Percentiles rank a stretch among this genome's conserved stretches.
phyloP scores from a whole-genome alignment of 2,329 filamentous ascomycete species.

The Fusarium falciforme region DNA sequence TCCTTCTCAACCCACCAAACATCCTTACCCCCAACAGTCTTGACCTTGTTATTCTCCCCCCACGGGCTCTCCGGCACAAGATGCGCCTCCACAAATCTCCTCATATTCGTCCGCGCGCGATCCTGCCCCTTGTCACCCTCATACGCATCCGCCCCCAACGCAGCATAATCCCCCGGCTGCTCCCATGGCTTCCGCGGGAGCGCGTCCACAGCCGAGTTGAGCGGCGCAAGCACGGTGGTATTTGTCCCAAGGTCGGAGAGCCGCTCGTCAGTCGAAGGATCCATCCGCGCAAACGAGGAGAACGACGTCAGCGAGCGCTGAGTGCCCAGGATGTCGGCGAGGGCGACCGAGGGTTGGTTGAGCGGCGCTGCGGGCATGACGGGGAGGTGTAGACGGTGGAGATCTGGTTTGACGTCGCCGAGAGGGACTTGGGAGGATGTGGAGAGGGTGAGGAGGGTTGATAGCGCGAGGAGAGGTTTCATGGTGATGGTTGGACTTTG shows the following conservation, averaged over 20 bases:
- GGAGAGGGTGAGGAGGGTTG: slow-evolving; percentile 27
- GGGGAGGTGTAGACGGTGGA: slow-evolving; percentile 38
- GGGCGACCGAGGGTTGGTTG: slow-evolving; percentile 67
- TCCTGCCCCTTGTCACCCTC: slow-evolving; percentile 79
- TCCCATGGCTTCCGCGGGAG: slow-evolving; percentile 91
- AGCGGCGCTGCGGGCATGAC: slow-evolving; percentile 44
- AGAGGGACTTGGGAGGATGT: slow-evolving; percentile 23
- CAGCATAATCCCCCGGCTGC: slow-evolving; percentile 76
- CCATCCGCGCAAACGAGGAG: slow-evolving; percentile 81
- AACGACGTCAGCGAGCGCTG: slow-evolving; percentile 86
- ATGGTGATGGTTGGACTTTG: slow-evolving; percentile 20
- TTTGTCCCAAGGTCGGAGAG: slow-evolving; percentile 75
- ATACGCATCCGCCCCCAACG: slow-evolving; percentile 77
- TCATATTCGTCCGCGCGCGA: slow-evolving; percentile 80
- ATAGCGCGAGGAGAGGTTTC: slow-evolving; percentile 35
- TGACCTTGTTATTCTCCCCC: slow-evolving; percentile 72
- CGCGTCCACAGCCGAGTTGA: slow-evolving; percentile 82
- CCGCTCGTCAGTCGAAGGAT: slow-evolving; percentile 74
- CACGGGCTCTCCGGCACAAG: slow-evolving; percentile 82
- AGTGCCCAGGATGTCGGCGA: slow-evolving; percentile 86
- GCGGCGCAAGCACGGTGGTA: slow-evolving; percentile 87
- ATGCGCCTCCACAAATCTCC: slow-evolving; percentile 87
- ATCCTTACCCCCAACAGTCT: slow-evolving; percentile 71
- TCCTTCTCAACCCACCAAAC: slow-evolving; percentile 86
- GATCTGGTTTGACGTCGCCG: neutral